Percentiles rank a stretch among this genome's conserved stretches.
Evolutionary conservation across 192 early-diverging fungal species (phyloP).

Genomic region (Rhizophagus prolifer): DNA sequence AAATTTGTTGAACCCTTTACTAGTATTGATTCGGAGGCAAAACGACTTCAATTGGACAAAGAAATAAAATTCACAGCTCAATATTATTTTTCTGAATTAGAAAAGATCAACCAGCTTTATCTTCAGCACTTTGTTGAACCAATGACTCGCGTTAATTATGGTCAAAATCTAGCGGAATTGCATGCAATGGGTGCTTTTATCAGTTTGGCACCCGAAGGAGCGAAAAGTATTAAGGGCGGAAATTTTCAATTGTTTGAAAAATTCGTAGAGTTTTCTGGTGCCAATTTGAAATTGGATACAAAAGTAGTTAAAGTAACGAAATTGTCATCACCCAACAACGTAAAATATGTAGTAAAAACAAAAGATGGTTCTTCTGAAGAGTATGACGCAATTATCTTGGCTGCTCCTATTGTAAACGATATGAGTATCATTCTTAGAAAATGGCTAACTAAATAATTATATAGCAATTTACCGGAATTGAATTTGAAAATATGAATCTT

Average conservation of each 20-base stretch:
- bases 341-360: slow-evolving; percentile 38
- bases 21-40: slow-evolving; percentile 34
- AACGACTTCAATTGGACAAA: slow-evolving; percentile 32
- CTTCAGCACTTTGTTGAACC: slow-evolving; percentile 55
- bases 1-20: slow-evolving; percentile 34
- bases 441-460: slow-evolving; percentile 8
- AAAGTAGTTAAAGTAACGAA: slow-evolving; percentile 39
- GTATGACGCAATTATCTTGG: slow-evolving; percentile 63
- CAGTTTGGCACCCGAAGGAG: slow-evolving; percentile 49
- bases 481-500: slow-evolving; percentile 40
- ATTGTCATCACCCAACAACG: slow-evolving; percentile 13
- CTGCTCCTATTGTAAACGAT: slow-evolving; percentile 57
- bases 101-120: slow-evolving; percentile 41
- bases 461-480: slow-evolving; percentile 39
- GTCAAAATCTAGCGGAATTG: slow-evolving; percentile 53
- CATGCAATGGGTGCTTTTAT: slow-evolving; percentile 61
- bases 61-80: slow-evolving; percentile 35
- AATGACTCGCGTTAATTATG: slow-evolving; percentile 65
- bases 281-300: slow-evolving; percentile 49
- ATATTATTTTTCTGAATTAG: slow-evolving; percentile 37
- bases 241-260: slow-evolving; percentile 64
- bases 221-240: slow-evolving; percentile 50
- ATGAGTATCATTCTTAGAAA: background rate
- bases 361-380: slow-evolving; percentile 38
- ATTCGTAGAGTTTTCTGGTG: slow-evolving; percentile 44